Conservation (phyloP, 2,329 filamentous ascomycete genomes). For the Aureobasidium namibiae region DNA sequence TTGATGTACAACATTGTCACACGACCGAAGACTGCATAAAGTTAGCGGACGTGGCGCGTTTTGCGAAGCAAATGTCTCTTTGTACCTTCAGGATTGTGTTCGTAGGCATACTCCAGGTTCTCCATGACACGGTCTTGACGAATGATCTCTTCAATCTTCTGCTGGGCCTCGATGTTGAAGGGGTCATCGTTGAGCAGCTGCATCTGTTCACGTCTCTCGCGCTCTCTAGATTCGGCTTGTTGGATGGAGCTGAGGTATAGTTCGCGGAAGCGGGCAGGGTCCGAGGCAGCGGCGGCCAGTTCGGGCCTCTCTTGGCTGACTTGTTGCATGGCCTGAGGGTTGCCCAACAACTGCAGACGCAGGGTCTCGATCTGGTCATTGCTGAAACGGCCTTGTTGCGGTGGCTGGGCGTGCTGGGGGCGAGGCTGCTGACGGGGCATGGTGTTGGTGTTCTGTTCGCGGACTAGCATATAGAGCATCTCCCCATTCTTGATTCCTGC, state of each 20-base stretch:
- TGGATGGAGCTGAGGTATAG: constrained; percentile 60
- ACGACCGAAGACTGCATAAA: constrained; percentile 70
- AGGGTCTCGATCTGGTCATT: constrained; percentile 63
- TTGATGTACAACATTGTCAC: constrained; percentile 96
- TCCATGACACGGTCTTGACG: constrained; percentile 89
- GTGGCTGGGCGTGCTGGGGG: constrained; percentile 22
- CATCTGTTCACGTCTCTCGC: constrained; percentile 74
- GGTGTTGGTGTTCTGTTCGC: constrained; percentile 32
- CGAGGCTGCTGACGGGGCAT: constrained; percentile 36
- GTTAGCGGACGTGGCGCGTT: background rate
- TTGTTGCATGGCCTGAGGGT: constrained; percentile 63
- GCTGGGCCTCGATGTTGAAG: constrained; percentile 86
- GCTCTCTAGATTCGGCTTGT: constrained; percentile 62
- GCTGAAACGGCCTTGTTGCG: constrained; percentile 14
- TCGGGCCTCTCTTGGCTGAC: constrained; percentile 66
- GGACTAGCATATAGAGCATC: constrained; percentile 81
- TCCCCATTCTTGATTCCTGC: constrained; percentile 79
- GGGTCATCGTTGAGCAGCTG: constrained; percentile 83
- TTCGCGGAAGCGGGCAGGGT: constrained; percentile 67
- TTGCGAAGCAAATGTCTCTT: background rate
- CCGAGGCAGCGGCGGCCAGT: constrained; percentile 66
- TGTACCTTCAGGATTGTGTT: constrained; percentile 90
- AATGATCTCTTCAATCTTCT: constrained; percentile 93
- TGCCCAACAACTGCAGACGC: constrained; percentile 72
- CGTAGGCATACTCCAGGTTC: constrained; percentile 92